A percentile compares a stretch with the other conserved stretches of the same genome.
Evolutionary conservation across 345 rosid species (phyloP).

Genomic region (Draba incana): DNA sequence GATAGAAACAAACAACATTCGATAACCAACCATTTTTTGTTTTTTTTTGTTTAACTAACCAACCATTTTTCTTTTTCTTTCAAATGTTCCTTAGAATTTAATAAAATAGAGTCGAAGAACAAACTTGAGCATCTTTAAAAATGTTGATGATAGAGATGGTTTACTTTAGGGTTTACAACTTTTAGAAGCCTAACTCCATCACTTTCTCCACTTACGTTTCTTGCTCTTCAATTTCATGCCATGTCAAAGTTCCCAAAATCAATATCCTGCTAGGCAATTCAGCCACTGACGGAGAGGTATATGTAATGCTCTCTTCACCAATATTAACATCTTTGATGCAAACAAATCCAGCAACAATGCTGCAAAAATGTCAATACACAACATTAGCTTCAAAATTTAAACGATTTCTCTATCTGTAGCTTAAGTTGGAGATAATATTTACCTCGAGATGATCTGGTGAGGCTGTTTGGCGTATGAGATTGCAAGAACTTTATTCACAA

Average conservation of each 20-base stretch:
- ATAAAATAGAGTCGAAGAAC: not conserved
- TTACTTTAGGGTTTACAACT: no score
- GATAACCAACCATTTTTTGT: no score
- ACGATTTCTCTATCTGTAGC: not conserved
- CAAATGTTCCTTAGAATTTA: no score
- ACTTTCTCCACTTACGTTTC: not conserved
- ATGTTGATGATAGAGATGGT: no score
- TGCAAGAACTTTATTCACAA: constrained; percentile 24
- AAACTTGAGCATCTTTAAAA: not conserved
- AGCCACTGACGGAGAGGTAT: constrained; percentile 31
- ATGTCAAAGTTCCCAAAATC: constrained; percentile 30
- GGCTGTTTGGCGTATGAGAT: constrained; percentile 20
- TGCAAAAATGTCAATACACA: constrained; percentile 12
- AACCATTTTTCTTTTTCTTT: no score
- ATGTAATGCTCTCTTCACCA: constrained; percentile 14
- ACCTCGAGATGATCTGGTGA: constrained; percentile 22
- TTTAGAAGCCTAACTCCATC: no score
- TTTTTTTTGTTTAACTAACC: no score
- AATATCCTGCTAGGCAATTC: constrained; percentile 19
- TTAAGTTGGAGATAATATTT: not conserved
- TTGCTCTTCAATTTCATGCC: constrained; percentile 7
- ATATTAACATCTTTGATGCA: constrained; percentile 13
- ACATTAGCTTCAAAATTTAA: not conserved
- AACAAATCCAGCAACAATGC: constrained; percentile 38
- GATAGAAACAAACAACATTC: no score